Evolutionary conservation across 2,329 filamentous ascomycete species (phyloP).

Genomic region (Clarireedia hainanense): DNA sequence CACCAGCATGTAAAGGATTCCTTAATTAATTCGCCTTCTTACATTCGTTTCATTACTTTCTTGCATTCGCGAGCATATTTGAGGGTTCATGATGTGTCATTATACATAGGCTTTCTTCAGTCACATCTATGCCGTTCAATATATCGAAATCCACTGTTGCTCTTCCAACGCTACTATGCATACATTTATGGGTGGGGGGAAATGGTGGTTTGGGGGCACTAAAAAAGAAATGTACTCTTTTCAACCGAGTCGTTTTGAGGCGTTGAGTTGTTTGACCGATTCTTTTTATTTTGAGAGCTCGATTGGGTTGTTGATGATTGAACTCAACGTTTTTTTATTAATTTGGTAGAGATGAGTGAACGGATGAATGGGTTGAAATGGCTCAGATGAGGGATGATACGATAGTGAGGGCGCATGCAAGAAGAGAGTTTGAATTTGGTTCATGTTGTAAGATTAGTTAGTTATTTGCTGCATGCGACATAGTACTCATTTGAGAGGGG

Average conservation of each 20-base stretch:
- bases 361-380: neutral
- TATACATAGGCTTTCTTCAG: too few species aligned
- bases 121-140: too few species aligned
- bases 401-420: neutral
- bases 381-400: neutral
- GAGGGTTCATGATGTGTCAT: too few species aligned
- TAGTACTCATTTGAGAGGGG: neutral
- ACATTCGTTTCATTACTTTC: conserved; percentile 1
- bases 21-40: conserved; percentile 63
- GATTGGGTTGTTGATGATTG: neutral
- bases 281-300: neutral
- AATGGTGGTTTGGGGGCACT: conserved; percentile 7
- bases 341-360: neutral
- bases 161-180: neutral
- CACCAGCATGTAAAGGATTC: conserved; percentile 94
- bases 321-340: neutral
- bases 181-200: neutral
- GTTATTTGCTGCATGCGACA: neutral
- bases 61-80: too few species aligned
- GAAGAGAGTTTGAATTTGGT: neutral
- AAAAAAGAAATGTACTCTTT: conserved; percentile 28
- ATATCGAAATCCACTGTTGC: too few species aligned
- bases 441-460: neutral
- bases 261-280: conserved; percentile 13
- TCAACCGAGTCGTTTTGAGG: conserved; percentile 25